Evolutionary conservation across 2,329 filamentous ascomycete genomes (phyloP), one percentile per base, ranked within the genome.

Genomic region (Coleophoma eucalyptorum): DNA sequence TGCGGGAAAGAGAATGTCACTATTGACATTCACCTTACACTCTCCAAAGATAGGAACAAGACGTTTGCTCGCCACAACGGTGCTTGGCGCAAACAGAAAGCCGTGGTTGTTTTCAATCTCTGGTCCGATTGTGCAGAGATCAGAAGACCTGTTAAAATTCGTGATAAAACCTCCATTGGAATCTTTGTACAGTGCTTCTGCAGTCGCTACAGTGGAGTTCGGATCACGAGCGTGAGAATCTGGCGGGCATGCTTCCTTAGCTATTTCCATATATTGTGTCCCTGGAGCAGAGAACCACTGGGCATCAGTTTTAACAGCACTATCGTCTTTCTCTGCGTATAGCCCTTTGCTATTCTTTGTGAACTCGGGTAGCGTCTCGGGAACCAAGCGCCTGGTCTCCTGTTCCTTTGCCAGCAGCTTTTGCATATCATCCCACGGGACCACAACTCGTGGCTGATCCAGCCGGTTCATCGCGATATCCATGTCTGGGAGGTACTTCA

Each of bases 401-500:
- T 67, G 66, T 59, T 83, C 82, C 43, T 71, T 68, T 7, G 66
- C 66, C 10, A 84, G 70, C 45, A 80, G 68, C 20, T 68, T 67
- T 20, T 77, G 70, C 50, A 86, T 75, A 13, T 77, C 70, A 49
- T 85, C 75, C 67, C 75, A 81, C 10, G 80, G 75, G 3, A 83
- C 79, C 31, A 86, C 67, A n/a, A 87, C 64, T 19, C 83, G 73
- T 26, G 83, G 76, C 62, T 87, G 81, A 62, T 86, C 83, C 67
- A 84, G 74, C 48, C 76, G 72, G 61, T 87, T 86, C 68, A 86
- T 80, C 11, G 82, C 78, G 70, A 86, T 84, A 62, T 86, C 82
- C 63, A 87, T 78, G 54, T 87, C 82, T 4, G 83, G 83, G 19
- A 87, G 63, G 46, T 75, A 68, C 13, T 72, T 62, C 21, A 78